Percentiles rank a stretch among this genome's conserved stretches.
Conservation (phyloP, 2,329 filamentous ascomycete species). For the Colletotrichum liriopes region DNA sequence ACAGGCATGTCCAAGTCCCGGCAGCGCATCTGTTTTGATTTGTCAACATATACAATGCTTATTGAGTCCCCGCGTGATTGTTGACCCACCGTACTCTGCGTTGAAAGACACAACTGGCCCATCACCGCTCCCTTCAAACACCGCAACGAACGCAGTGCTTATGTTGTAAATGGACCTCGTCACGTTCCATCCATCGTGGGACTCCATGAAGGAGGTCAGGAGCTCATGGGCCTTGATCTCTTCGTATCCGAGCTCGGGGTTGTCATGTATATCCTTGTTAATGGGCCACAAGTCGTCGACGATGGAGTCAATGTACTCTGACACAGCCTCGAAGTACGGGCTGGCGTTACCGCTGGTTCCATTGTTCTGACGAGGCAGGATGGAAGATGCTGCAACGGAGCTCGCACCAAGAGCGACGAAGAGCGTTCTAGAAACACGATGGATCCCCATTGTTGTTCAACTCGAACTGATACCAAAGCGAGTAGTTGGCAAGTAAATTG, state of each 20-base stretch:
- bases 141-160: constrained; percentile 61
- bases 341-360: constrained; percentile 3
- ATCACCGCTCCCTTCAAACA: constrained; percentile 54
- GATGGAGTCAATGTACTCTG: constrained; percentile 42
- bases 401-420: constrained; percentile 13
- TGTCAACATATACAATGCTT: constrained; percentile 32
- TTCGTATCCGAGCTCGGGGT: constrained; percentile 61
- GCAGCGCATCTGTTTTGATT: constrained; percentile 51
- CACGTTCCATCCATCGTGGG: constrained; percentile 57
- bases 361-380: constrained; percentile 23
- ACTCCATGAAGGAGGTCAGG: constrained; percentile 56
- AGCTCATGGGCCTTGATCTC: constrained; percentile 60
- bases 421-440: constrained; percentile 2
- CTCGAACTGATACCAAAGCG: background rate
- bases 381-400: constrained; percentile 15
- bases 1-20: constrained; percentile 55
- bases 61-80: background rate
- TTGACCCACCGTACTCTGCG: constrained; percentile 53
- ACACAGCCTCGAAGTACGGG: constrained; percentile 38
- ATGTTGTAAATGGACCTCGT: constrained; percentile 58
- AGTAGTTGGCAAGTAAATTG: background rate
- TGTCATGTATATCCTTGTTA: constrained; percentile 60
- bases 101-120: constrained; percentile 61
- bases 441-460: constrained; percentile 11
- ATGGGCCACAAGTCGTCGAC: constrained; percentile 52